These are phyloP conservation scores for Peltaster fructicola DNA, from an alignment of 2,329 filamentous ascomycete genomes.

Conservation along the genomic window DNA sequence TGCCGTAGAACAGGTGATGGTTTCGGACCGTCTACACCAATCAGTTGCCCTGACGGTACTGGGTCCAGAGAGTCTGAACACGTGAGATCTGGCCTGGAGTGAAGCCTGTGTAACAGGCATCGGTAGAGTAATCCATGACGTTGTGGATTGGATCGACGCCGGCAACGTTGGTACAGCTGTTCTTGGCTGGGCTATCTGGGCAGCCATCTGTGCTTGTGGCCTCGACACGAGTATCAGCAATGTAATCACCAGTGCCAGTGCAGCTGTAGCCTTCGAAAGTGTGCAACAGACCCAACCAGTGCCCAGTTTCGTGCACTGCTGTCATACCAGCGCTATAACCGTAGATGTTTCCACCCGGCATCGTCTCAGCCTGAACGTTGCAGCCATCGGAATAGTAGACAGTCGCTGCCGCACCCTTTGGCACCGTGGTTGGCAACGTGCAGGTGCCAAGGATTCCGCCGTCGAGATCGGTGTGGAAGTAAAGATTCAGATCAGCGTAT, in stretches of 20 bases:
- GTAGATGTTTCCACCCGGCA: conserved; percentile 32
- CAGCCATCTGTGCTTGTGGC: conserved; percentile 35
- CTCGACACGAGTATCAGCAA: conserved; percentile 27
- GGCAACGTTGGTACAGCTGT: conserved; percentile 30
- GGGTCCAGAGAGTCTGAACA: conserved; percentile 35
- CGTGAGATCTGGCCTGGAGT: conserved; percentile 31
- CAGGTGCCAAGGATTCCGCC: conserved; percentile 36
- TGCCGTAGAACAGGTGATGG: too few relatives aligned
- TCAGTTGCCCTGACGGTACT: conserved; percentile 25
- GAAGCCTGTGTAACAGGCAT: conserved; percentile 37
- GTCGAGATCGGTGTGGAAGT: conserved; percentile 38
- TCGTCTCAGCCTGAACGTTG: conserved; percentile 38
- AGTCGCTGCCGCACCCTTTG: conserved; percentile 13
- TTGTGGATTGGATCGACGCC: conserved; percentile 38
- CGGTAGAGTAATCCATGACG: conserved; percentile 42
- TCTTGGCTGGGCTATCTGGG: conserved; percentile 29
- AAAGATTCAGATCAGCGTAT: conserved; percentile 39
- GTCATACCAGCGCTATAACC: conserved; percentile 34
- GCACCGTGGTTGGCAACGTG: conserved; percentile 27
- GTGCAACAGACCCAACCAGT: conserved; percentile 31
- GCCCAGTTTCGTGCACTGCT: conserved; percentile 30
- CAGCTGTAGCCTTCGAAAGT: conserved; percentile 30
- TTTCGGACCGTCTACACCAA: too few relatives aligned
- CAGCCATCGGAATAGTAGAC: conserved; percentile 37
- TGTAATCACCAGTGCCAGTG: conserved; percentile 26